phyloP scores from a whole-genome alignment of 2,329 filamentous ascomycete genomes.

The Phialophora tarda region DNA sequence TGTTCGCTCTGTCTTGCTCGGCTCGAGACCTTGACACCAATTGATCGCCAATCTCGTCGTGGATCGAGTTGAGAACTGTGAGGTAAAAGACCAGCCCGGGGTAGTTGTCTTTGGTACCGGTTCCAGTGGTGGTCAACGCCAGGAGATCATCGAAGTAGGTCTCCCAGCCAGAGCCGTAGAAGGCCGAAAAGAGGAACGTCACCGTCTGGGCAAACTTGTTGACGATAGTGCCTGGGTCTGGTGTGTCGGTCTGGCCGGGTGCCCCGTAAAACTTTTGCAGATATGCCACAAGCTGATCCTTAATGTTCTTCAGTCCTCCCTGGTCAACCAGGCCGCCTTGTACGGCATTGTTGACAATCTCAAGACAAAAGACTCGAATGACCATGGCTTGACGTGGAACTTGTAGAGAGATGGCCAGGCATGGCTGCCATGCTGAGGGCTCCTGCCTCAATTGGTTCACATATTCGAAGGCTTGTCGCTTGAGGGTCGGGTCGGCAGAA shows the following conservation, averaged over 20 bases:
- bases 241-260: slow-evolving; percentile 53
- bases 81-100: slow-evolving; percentile 84
- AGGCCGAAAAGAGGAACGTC: slow-evolving; percentile 86
- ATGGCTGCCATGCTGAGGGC: slow-evolving; percentile 87
- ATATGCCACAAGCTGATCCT: slow-evolving; percentile 81
- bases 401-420: slow-evolving; percentile 82
- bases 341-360: slow-evolving; percentile 90
- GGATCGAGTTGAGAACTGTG: slow-evolving; percentile 83
- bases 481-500: slow-evolving; percentile 73
- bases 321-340: slow-evolving; percentile 77
- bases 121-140: slow-evolving; percentile 70
- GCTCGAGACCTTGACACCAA: slow-evolving; percentile 77
- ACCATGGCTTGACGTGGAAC: slow-evolving; percentile 78
- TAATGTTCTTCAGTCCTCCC: slow-evolving; percentile 74
- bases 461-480: slow-evolving; percentile 71
- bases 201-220: slow-evolving; percentile 97
- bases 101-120: slow-evolving; percentile 69
- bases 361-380: slow-evolving; percentile 84
- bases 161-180: slow-evolving; percentile 87
- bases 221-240: slow-evolving; percentile 79
- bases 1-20: slow-evolving; percentile 83
- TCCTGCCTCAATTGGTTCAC: slow-evolving; percentile 77
- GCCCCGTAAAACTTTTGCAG: slow-evolving; percentile 75
- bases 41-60: slow-evolving; percentile 96
- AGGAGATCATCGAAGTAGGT: slow-evolving; percentile 91